phyloP scores from a whole-genome alignment of 2,329 filamentous ascomycete genomes.

The Colletotrichum scovillei region DNA sequence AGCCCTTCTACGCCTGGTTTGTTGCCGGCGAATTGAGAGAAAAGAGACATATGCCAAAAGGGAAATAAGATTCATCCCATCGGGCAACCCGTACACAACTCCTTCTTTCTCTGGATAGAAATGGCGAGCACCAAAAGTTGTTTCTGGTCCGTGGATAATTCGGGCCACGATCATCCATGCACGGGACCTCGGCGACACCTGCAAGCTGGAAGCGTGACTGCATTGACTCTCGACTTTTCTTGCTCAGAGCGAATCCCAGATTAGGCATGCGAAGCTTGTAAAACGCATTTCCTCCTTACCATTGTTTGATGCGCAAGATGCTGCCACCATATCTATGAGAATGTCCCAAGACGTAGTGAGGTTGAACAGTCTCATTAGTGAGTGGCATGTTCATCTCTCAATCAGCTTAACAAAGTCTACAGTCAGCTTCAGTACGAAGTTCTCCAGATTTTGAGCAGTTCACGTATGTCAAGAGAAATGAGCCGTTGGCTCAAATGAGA shows the following conservation, averaged over 20 bases:
- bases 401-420: neutral
- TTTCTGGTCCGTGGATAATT: conserved; percentile 20
- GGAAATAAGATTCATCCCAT: neutral
- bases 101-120: neutral
- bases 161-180: conserved; percentile 9
- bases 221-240: neutral
- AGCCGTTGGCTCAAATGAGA: neutral
- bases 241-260: neutral
- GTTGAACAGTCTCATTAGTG: neutral
- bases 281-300: neutral
- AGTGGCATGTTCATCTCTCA: neutral
- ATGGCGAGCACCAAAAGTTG: neutral
- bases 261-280: neutral
- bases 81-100: neutral
- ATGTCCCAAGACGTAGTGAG: neutral
- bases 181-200: neutral
- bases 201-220: neutral
- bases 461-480: neutral
- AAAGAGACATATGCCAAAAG: neutral
- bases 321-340: neutral
- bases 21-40: neutral
- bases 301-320: neutral
- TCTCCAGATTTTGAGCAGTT: neutral
- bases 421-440: neutral
- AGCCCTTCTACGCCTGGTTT: too few species aligned